These are phyloP conservation scores for Flagelloscypha sp. DNA, from an alignment of 768 basidiomycete species.

Conservation along the genomic window DNA sequence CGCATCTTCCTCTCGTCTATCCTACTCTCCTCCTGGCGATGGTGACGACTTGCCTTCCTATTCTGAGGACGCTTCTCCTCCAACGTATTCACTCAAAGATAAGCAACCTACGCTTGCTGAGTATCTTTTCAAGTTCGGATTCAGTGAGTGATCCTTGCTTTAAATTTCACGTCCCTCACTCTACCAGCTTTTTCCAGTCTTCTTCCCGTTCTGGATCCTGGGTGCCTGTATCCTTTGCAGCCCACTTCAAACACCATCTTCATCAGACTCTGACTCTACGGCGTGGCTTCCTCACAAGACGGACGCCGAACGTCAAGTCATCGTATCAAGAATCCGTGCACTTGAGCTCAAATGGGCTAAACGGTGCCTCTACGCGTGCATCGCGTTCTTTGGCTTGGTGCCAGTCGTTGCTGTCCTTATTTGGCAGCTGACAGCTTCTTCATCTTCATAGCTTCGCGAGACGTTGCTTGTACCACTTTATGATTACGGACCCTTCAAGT, in stretches of 20 bases:
- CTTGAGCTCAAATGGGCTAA: conserved; percentile 50
- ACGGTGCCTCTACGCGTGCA: conserved; percentile 50
- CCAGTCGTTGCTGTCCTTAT: no score
- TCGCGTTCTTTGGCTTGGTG: no score
- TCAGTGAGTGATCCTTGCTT: conserved; percentile 36
- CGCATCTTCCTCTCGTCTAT: no score
- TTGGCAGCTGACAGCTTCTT: no score
- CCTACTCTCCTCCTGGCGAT: no score
- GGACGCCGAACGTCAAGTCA: conserved; percentile 36
- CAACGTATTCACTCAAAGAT: conserved; percentile 28
- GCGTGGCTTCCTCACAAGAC: conserved; percentile 54
- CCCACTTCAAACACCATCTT: conserved; percentile 37
- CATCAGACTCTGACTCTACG: conserved; percentile 17
- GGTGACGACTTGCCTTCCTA: no score
- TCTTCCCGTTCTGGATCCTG: conserved; percentile 55
- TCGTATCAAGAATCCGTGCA: conserved; percentile 38
- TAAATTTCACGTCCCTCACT: conserved; percentile 2
- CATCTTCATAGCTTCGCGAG: no score
- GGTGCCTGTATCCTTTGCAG: conserved; percentile 48
- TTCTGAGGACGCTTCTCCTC: conserved; percentile 29
- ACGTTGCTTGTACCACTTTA: no score
- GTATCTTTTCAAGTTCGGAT: conserved; percentile 57
- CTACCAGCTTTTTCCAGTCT: conserved; percentile 30
- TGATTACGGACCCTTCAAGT: no score
- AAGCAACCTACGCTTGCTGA: conserved; percentile 51